Percentiles rank a stretch among this genome's conserved stretches.
Evolutionary conservation across 768 basidiomycete species (phyloP).

Genomic region (Hemileccinum impolitum): DNA sequence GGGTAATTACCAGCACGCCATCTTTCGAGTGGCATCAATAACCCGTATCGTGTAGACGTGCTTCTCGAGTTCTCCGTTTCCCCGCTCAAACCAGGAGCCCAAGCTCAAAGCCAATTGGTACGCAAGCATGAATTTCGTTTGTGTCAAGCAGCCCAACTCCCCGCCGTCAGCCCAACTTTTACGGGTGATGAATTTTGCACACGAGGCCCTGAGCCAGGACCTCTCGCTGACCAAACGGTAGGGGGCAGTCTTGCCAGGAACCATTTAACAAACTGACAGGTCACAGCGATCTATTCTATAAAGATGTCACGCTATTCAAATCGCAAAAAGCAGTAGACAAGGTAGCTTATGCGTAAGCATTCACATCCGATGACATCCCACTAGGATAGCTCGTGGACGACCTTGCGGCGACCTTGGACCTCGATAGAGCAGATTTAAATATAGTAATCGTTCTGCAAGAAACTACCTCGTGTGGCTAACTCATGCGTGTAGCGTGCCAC

Average conservation of each 20-base stretch:
- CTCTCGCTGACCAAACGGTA: constrained; percentile 66
- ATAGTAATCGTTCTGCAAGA: constrained; percentile 46
- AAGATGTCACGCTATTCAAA: constrained; percentile 75
- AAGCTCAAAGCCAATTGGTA: constrained; percentile 44
- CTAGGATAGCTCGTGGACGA: constrained; percentile 78
- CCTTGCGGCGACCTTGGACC: constrained; percentile 75
- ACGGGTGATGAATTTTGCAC: constrained; percentile 61
- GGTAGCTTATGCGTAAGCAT: constrained; percentile 36
- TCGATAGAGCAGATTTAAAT: constrained; percentile 74
- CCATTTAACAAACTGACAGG: constrained; percentile 4
- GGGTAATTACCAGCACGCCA: constrained; percentile 26
- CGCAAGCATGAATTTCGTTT: background rate
- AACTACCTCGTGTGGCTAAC: constrained; percentile 3
- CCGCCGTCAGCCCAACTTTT: constrained; percentile 59
- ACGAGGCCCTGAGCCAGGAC: constrained; percentile 56
- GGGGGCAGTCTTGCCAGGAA: constrained; percentile 1
- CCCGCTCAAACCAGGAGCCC: constrained; percentile 35
- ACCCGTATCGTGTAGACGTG: constrained; percentile 8
- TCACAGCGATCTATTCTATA: constrained; percentile 85
- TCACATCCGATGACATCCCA: background rate
- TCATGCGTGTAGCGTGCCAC: constrained; percentile 64
- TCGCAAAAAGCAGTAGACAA: constrained; percentile 76
- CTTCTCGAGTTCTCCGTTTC: constrained; percentile 31
- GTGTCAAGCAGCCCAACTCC: background rate
- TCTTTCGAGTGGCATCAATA: constrained; percentile 1